A percentile compares a stretch with the other conserved stretches of the same genome.
These are phyloP conservation scores for Malus sieversii DNA, from an alignment of 306 rosid species.

Conservation along the genomic window DNA sequence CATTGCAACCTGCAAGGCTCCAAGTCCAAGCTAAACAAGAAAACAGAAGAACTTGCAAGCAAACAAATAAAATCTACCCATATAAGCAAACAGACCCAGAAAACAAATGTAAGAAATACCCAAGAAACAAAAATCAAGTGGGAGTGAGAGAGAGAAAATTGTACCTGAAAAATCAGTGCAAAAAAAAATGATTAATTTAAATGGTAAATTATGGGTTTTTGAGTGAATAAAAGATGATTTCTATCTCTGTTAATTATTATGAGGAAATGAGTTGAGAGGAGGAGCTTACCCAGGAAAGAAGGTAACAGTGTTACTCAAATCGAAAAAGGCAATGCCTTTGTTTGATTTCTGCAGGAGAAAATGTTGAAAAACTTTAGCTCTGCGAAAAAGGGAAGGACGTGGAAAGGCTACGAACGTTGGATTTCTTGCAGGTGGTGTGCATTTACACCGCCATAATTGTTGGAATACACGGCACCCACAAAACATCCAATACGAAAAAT, in stretches of 20 bases:
- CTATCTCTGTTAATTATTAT: background rate
- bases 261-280: background rate
- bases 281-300: background rate
- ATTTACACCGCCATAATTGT: no score
- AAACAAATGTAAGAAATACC: background rate
- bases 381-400: background rate
- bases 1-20: background rate
- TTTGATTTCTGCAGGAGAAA: background rate
- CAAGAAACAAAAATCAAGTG: background rate
- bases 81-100: background rate
- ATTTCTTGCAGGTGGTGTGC: no score
- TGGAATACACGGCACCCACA: no score
- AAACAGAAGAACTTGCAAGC: background rate
- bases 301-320: background rate
- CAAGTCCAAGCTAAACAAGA: background rate
- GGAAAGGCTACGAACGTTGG: background rate
- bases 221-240: background rate
- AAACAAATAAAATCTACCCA: background rate
- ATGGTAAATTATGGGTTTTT: background rate
- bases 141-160: background rate
- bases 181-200: background rate
- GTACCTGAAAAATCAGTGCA: background rate
- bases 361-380: background rate
- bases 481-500: no score
- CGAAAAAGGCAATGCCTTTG: background rate